Percentiles rank a stretch among this genome's conserved stretches.
Conservation (phyloP, 495 filamentous ascomycete genomes). For the Podospora didyma region DNA sequence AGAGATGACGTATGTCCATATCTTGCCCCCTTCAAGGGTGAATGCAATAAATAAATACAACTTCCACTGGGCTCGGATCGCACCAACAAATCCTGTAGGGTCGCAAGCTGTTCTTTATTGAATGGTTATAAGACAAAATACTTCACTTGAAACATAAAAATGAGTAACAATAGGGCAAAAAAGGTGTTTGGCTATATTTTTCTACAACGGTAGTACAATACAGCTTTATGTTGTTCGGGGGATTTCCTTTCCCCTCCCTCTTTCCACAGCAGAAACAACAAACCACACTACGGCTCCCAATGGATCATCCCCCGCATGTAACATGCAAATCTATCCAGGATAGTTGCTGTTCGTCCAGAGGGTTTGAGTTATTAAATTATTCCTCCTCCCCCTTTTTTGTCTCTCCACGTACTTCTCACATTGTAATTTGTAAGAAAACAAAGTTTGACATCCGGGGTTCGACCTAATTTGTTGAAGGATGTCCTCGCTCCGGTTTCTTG, state of each 20-base stretch:
- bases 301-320: no score
- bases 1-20: no score
- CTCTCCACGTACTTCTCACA: neutral
- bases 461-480: no score
- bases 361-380: neutral
- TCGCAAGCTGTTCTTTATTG: no score
- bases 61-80: no score
- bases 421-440: neutral
- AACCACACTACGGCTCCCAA: neutral
- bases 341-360: neutral
- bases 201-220: neutral
- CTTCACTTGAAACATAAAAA: no score
- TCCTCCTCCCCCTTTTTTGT: neutral
- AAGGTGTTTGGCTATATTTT: neutral
- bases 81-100: no score
- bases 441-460: no score
- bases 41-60: no score
- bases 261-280: neutral
- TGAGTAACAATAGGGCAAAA: neutral
- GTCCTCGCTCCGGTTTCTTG: no score
- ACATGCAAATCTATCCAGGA: neutral
- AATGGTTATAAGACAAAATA: no score
- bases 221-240: neutral
- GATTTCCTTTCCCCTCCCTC: neutral
- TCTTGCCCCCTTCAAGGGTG: no score